phyloP scores from a whole-genome alignment of 2,329 filamentous ascomycete species.

The Fusarium nurragi region DNA sequence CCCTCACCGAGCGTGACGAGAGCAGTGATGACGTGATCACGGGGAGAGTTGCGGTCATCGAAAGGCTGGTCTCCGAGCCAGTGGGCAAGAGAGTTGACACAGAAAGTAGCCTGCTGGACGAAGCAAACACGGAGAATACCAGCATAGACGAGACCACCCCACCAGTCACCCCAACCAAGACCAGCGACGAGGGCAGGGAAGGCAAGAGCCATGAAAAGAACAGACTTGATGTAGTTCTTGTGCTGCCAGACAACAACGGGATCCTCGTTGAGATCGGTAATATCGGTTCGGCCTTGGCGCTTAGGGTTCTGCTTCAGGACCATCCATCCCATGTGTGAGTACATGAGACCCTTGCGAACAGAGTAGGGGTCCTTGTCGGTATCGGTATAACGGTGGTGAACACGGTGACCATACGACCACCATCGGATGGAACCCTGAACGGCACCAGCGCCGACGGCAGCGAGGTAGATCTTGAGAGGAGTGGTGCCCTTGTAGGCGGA shows the following conservation, averaged over 20 bases:
- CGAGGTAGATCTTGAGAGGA: conserved; percentile 83
- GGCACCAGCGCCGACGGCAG: conserved; percentile 81
- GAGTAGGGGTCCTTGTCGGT: conserved; percentile 93
- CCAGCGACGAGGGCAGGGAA: conserved; percentile 81
- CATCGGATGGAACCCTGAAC: conserved; percentile 88
- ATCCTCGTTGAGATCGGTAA: conserved; percentile 88
- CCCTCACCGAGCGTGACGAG: conserved; percentile 87
- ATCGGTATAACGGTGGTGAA: conserved; percentile 91
- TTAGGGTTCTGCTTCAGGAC: conserved; percentile 93
- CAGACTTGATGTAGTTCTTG: conserved; percentile 83
- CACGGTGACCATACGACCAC: conserved; percentile 88
- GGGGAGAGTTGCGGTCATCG: conserved; percentile 90
- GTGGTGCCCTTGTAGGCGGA: conserved; percentile 80
- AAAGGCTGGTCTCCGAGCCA: conserved; percentile 94
- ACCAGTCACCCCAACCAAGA: conserved; percentile 82
- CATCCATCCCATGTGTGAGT: conserved; percentile 87
- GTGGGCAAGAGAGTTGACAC: conserved; percentile 89
- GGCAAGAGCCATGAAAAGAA: conserved; percentile 78
- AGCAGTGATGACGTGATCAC: conserved; percentile 87
- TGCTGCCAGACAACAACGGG: conserved; percentile 88
- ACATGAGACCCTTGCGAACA: conserved; percentile 85
- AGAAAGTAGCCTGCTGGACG: conserved; percentile 92
- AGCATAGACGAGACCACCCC: conserved; percentile 84
- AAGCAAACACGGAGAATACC: conserved; percentile 89
- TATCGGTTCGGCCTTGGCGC: conserved; percentile 86